Evolutionary conservation across 176 grass and related monocot species (phyloP), one percentile per base, ranked within the genome.

Genomic region (Cenchrus purpureus): DNA sequence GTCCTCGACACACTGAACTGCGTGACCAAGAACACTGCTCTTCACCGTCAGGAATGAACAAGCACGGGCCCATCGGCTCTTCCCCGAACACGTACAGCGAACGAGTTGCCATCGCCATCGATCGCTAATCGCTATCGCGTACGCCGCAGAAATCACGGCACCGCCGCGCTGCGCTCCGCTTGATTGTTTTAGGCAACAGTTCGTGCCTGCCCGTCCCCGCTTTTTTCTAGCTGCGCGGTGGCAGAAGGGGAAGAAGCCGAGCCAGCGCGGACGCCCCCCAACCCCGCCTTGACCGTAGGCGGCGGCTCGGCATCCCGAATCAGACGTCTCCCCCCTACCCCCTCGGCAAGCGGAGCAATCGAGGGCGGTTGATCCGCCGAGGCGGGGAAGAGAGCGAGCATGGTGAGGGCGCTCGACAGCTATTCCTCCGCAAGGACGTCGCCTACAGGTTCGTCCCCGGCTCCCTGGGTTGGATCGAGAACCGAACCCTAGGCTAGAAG

Each of bases 381-480:
- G 49, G 17, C 29, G 64, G 37, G 37, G 37, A 25, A 19, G 46
- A 19, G 10, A 7, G 56, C 67, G 37, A 13, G 71, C 14, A 84
- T 85, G 75, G 73, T 64, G 78, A 90, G 70, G 82, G 10, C 66
- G 19, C 84, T 90, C 85, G 68, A 78, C 42, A 71, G 78, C 57
- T 73, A 42, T 72, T 81, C 78, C 81, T 94, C 93, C 70, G 20
- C 59, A 86, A 85, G 7, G 93, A 95, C 60, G 93, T 95, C 64
- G 50, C 88, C 80, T 95, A 95, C 83, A 86, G 93, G 93, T 95
- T 61, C 58, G 73, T 43, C 16, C 25, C 25, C 77, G 59, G 3
- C 49, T 20, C 4, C 14, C 6, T 19, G 5, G 6, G 16, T 84
- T n/a, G 29, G 71, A 52, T 70, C 61, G n/a, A 10, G 13, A 62